Percentiles rank a stretch among this genome's conserved stretches.
Conservation (phyloP, 345 rosid genomes). For the Lagerstroemia speciosa region DNA sequence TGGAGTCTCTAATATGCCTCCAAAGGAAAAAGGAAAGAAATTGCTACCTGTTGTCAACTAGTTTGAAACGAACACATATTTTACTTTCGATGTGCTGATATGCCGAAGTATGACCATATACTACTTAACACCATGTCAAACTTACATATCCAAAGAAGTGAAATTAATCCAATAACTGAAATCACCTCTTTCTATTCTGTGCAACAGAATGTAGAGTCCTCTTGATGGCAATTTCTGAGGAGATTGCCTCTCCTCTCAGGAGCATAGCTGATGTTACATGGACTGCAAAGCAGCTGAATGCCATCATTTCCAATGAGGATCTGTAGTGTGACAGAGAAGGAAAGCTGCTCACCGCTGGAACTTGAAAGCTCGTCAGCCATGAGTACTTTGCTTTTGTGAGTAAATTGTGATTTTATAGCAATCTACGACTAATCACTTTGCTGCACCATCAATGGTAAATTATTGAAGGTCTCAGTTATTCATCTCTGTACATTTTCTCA, state of each 20-base stretch:
- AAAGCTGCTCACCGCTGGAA: background rate
- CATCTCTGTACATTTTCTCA: background rate
- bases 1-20: no score
- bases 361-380: background rate
- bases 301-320: conserved; percentile 23
- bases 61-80: no score
- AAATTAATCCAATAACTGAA: conserved; percentile 3
- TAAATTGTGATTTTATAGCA: background rate
- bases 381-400: background rate
- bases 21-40: no score
- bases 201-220: conserved; percentile 45
- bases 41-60: no score
- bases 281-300: conserved; percentile 33
- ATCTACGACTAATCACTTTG: background rate
- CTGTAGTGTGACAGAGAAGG: conserved; percentile 11
- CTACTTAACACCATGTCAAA: background rate
- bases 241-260: conserved; percentile 28
- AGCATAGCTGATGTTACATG: conserved; percentile 34
- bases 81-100: background rate
- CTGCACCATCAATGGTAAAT: background rate
- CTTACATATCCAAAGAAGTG: background rate
- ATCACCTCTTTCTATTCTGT: conserved; percentile 2
- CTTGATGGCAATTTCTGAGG: conserved; percentile 33
- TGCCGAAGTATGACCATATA: background rate
- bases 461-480: background rate